Conservation (phyloP, 2,329 filamentous ascomycete genomes). For the Periconia sp. region DNA sequence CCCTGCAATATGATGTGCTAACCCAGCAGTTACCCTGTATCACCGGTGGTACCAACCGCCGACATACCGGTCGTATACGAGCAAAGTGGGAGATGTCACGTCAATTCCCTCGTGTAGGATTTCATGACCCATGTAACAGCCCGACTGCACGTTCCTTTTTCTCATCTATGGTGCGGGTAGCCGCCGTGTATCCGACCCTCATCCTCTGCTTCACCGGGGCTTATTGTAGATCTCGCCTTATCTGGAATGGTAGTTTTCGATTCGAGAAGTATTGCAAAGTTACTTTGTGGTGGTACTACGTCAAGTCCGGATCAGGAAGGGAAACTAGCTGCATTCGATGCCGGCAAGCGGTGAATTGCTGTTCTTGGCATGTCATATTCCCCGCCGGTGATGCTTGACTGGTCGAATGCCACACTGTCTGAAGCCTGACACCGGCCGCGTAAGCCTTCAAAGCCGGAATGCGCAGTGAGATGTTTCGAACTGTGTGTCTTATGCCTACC, state of each 20-base stretch:
- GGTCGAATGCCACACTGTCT: constrained; percentile 1
- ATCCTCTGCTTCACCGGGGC: too few relatives aligned
- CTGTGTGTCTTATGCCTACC: too few relatives aligned
- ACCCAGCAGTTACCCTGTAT: constrained; percentile 5
- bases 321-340: constrained; percentile 4
- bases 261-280: background rate
- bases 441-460: constrained; percentile 32
- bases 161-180: constrained; percentile 15
- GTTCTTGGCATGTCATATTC: background rate
- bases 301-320: constrained; percentile 11
- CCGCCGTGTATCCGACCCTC: constrained; percentile 3
- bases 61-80: constrained; percentile 13
- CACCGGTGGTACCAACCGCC: constrained; percentile 14
- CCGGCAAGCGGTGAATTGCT: constrained; percentile 7
- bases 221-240: too few relatives aligned
- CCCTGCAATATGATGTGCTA: background rate
- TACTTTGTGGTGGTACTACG: constrained; percentile 16
- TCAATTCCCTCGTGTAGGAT: constrained; percentile 3
- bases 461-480: constrained; percentile 28
- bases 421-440: constrained; percentile 24
- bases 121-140: constrained; percentile 7
- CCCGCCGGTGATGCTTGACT: constrained; percentile 1
- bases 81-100: background rate
- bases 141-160: constrained; percentile 26
- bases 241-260: too few relatives aligned